A percentile compares a stretch with the other conserved stretches of the same genome.
phyloP scores from a whole-genome alignment of 2,329 filamentous ascomycete genomes.

The Fusarium sp. region DNA sequence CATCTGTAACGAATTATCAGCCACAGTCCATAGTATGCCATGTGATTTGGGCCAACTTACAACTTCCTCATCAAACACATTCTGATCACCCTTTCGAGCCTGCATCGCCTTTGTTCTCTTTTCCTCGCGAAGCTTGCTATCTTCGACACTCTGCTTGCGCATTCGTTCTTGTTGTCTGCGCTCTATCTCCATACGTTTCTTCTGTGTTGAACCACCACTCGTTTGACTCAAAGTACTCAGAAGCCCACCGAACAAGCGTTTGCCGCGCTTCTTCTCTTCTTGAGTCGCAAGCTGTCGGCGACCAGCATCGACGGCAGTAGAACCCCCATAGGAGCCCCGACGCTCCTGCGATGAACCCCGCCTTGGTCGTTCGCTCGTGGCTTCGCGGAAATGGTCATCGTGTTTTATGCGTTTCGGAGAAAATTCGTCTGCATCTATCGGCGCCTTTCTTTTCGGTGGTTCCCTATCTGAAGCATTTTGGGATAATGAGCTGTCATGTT shows the following conservation, averaged over 20 bases:
- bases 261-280: slow-evolving; percentile 87
- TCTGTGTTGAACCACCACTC: slow-evolving; percentile 71
- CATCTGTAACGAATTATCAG: slow-evolving; percentile 71
- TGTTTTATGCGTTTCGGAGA: slow-evolving; percentile 47
- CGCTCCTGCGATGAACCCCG: slow-evolving; percentile 29
- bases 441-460: slow-evolving; percentile 49
- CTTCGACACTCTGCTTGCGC: slow-evolving; percentile 77
- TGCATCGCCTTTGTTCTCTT: slow-evolving; percentile 71
- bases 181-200: slow-evolving; percentile 82
- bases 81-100: slow-evolving; percentile 75
- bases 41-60: slow-evolving; percentile 62
- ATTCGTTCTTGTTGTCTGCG: slow-evolving; percentile 82
- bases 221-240: slow-evolving; percentile 83
- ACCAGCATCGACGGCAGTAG: slow-evolving; percentile 29
- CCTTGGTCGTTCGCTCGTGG: slow-evolving; percentile 24
- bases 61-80: slow-evolving; percentile 78
- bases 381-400: slow-evolving; percentile 35
- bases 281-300: slow-evolving; percentile 51
- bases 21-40: background rate
- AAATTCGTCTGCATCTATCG: slow-evolving; percentile 32
- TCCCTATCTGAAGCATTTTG: slow-evolving; percentile 19
- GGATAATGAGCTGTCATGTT: slow-evolving; percentile 2
- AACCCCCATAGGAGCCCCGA: slow-evolving; percentile 20
- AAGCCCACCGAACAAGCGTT: slow-evolving; percentile 86
- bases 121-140: slow-evolving; percentile 74